Percentiles rank a stretch among this genome's conserved stretches.
Conservation (phyloP, 768 basidiomycete genomes). For the Chlorophyllum brunneum region DNA sequence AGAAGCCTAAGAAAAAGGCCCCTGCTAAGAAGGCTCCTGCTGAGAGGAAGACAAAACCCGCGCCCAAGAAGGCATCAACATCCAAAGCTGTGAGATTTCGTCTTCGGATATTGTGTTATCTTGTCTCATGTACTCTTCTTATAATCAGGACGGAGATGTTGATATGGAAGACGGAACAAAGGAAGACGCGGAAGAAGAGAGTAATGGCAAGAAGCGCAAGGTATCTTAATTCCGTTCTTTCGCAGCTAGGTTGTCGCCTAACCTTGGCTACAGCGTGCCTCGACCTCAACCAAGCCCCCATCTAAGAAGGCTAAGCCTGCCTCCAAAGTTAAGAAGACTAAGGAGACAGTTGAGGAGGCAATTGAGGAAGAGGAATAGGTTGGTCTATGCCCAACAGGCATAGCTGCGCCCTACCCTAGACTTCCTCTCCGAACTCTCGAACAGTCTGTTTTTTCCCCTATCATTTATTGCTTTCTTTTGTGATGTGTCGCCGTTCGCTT, state of each 20-base stretch:
- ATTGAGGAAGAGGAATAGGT: conserved; percentile 29
- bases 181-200: conserved; percentile 42
- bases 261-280: conserved; percentile 22
- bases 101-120: neutral
- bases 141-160: conserved; percentile 33
- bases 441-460: neutral
- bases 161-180: conserved; percentile 35
- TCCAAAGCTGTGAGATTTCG: neutral
- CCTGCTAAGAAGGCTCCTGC: conserved; percentile 36
- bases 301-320: conserved; percentile 43
- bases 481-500: neutral
- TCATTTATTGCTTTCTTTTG: conserved; percentile 8
- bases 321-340: conserved; percentile 44
- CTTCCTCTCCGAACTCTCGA: neutral
- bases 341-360: conserved; percentile 44
- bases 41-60: conserved; percentile 19
- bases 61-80: conserved; percentile 20
- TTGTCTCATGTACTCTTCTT: conserved; percentile 16
- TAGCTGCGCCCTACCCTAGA: neutral
- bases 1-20: conserved; percentile 42
- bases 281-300: conserved; percentile 40
- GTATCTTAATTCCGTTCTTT: conserved; percentile 27
- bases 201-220: conserved; percentile 67
- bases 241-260: neutral
- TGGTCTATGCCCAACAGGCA: neutral